A percentile compares a stretch with the other conserved stretches of the same genome.
These are phyloP conservation scores for Euphorbia peplus DNA, from an alignment of 345 rosid species.

Conservation along the genomic window DNA sequence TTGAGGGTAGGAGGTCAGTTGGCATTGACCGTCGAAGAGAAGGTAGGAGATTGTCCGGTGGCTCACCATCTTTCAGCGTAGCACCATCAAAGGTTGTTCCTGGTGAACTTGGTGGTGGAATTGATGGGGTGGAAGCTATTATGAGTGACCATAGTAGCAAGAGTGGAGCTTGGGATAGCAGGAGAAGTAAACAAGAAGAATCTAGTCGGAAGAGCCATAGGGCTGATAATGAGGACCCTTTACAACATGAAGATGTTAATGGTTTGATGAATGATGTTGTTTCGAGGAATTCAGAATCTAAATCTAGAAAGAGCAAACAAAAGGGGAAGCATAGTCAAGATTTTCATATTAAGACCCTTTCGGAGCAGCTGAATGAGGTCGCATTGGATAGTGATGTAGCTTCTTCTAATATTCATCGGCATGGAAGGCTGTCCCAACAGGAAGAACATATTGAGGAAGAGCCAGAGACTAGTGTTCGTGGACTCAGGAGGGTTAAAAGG, in stretches of 20 bases:
- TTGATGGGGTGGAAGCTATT: slow-evolving; percentile 27
- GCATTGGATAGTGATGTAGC: slow-evolving; percentile 59
- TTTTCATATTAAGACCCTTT: slow-evolving; percentile 48
- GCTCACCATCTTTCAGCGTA: slow-evolving; percentile 54
- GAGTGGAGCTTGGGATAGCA: slow-evolving; percentile 48
- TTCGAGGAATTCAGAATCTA: slow-evolving; percentile 47
- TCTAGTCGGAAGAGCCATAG: slow-evolving; percentile 47
- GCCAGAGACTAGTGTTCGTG: slow-evolving; percentile 34
- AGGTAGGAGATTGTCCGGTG: slow-evolving; percentile 55
- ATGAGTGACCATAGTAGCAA: slow-evolving; percentile 48
- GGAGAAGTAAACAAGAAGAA: slow-evolving; percentile 71
- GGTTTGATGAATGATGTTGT: slow-evolving; percentile 40
- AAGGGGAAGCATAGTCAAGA: slow-evolving; percentile 55
- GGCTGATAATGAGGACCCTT: slow-evolving; percentile 39
- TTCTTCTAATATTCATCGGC: slow-evolving; percentile 52
- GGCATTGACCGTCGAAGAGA: slow-evolving; percentile 50
- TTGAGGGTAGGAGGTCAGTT: slow-evolving; percentile 60
- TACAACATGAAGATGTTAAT: slow-evolving; percentile 34
- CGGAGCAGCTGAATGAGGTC: slow-evolving; percentile 66
- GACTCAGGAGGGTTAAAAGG: slow-evolving; percentile 48
- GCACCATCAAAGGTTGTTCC: slow-evolving; percentile 62
- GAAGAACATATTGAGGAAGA: slow-evolving; percentile 35
- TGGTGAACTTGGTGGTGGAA: slow-evolving; percentile 31
- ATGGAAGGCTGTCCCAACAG: slow-evolving; percentile 31
- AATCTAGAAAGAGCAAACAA: slow-evolving; percentile 40